Evolutionary conservation across 106 monocot species (phyloP), one percentile per base, ranked within the genome.

Genomic region (Dendrobium nobile): DNA sequence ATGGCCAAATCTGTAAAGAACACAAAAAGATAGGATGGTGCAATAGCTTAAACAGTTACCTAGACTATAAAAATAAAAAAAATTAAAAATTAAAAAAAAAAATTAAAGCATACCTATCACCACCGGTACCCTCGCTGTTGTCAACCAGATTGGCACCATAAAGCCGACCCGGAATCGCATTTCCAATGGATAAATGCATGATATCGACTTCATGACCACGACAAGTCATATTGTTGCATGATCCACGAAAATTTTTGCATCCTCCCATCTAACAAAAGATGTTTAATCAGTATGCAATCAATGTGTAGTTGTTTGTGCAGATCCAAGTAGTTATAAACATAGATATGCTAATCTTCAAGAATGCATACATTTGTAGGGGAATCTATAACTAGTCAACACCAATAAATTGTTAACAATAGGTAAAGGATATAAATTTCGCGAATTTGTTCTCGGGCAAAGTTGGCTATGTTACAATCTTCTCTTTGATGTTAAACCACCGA

Each of bases 121-220:
- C 86, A 47, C 95, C 98, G 83, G 65, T 89, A 75, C 89, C 89
- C 70, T 81, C 84, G 24, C 77, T 43, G 51, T 91, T 95, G 77
- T 99, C 95, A 31, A 91, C 43, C 22, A 83, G 80, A 84, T 99
- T 99, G 44, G 87, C 87, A 80, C 99, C 99, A 88, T 99, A 99
- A 73, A 99, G 77, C 43, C 95, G 82, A 67, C 99, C 95, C 9
- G 99, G 95, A 88, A 99, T 91, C 47, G 99, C 99, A 95, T 76
- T 99, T 81, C 99, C 99, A 91, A 99, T 80, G 54, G 99, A 99
- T 77, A 99, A 99, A 77, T 99, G 99, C 93, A 99, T 95, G 31
- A 99, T 88, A 73, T 99, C 98, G 11, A 99, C 98, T 86, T 99
- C 98, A 86, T 95, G 91, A 64, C 98, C 95, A 54, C 80, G 84